Evolutionary conservation across 495 filamentous ascomycete genomes (phyloP).

Genomic region (Lophiotrema nucula): DNA sequence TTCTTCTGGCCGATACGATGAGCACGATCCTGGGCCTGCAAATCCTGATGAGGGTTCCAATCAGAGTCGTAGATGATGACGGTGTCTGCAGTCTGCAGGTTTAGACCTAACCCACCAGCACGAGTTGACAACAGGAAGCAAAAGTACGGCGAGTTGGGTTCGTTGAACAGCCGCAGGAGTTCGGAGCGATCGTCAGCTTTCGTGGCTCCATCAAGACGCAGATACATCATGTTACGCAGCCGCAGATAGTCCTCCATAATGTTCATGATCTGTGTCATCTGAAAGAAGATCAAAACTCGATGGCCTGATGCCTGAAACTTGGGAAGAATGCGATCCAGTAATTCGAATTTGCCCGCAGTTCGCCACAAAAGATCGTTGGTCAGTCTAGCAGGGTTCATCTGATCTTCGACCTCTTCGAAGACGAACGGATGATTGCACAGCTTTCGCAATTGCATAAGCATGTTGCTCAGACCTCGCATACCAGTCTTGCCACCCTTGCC

Average conservation of each 20-base stretch:
- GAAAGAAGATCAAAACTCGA: slow-evolving; percentile 98
- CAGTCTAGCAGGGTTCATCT: slow-evolving; percentile 84
- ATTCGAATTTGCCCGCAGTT: slow-evolving; percentile 94
- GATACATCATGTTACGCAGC: slow-evolving; percentile 73
- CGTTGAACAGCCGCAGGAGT: slow-evolving; percentile 84
- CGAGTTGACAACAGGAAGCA: slow-evolving; percentile 98
- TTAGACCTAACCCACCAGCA: slow-evolving; percentile 95
- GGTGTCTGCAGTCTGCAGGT: slow-evolving; percentile 94
- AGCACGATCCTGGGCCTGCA: slow-evolving; percentile 98
- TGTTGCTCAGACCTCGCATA: slow-evolving; percentile 94
- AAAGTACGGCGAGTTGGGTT: slow-evolving; percentile 85
- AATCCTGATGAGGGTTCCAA: slow-evolving; percentile 99
- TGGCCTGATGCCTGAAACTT: slow-evolving; percentile 89
- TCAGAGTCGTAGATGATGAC: slow-evolving; percentile 99
- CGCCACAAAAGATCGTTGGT: slow-evolving; percentile 95
- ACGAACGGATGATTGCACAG: slow-evolving; percentile 99
- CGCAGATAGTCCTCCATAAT: slow-evolving; percentile 99
- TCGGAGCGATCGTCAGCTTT: slow-evolving; percentile 97
- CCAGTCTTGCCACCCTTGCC: slow-evolving; percentile 94
- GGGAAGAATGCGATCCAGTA: slow-evolving; percentile 86
- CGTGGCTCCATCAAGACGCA: slow-evolving; percentile 92
- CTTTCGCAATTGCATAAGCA: slow-evolving; percentile 99
- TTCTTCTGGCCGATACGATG: slow-evolving; percentile 99
- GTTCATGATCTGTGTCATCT: slow-evolving; percentile 99
- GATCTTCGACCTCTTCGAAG: slow-evolving; percentile 94